Evolutionary conservation across 2,329 filamentous ascomycete genomes (phyloP).

Genomic region (Xylariales sp.): DNA sequence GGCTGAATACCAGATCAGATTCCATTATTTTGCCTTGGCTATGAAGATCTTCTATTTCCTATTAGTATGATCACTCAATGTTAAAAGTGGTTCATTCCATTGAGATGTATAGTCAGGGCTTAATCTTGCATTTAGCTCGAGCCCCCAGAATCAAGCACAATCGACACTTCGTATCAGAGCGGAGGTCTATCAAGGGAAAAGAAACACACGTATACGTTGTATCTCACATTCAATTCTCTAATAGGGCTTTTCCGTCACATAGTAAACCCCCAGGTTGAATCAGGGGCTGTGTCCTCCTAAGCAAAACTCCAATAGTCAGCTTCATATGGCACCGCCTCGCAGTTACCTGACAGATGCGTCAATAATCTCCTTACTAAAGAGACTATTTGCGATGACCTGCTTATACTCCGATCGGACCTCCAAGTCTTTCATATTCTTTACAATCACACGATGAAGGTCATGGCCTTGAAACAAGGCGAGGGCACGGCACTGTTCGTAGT

Average conservation of each 20-base stretch:
- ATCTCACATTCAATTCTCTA: not conserved
- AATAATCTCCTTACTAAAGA: not conserved
- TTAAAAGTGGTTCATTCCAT: constrained; percentile 49
- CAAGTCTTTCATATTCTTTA: no score
- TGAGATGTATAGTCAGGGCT: not conserved
- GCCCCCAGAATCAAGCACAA: not conserved
- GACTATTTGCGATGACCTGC: no score
- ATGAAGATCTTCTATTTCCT: not conserved
- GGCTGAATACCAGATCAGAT: not conserved
- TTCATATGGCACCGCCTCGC: not conserved
- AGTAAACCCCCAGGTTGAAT: not conserved
- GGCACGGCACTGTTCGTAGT: no score
- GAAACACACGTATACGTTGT: not conserved
- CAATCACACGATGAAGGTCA: no score
- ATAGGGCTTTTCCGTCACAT: not conserved
- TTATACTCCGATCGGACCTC: no score
- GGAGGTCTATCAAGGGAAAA: not conserved
- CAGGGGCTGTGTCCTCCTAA: constrained; percentile 10
- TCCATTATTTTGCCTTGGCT: not conserved
- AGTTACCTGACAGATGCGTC: not conserved
- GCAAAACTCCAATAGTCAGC: not conserved
- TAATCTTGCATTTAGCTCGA: not conserved
- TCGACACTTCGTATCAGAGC: not conserved
- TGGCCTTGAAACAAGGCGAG: no score
- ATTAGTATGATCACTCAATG: not conserved